A percentile compares a stretch with the other conserved stretches of the same genome.
Evolutionary conservation across 768 basidiomycete genomes (phyloP).

Genomic region (Tylopilus subfusipes): DNA sequence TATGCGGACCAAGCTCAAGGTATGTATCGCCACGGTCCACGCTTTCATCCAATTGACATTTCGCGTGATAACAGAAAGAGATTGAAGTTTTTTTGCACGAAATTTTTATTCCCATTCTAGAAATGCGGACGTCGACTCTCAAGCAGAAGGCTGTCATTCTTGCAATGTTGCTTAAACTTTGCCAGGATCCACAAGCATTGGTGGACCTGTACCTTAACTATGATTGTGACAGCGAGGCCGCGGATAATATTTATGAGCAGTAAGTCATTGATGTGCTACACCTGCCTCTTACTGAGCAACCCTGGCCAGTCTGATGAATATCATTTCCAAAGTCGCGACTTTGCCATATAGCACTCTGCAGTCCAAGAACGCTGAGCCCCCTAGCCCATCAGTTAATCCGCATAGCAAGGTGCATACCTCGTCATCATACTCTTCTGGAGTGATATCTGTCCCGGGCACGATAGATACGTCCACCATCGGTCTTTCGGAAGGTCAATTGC

Average conservation of each 20-base stretch:
- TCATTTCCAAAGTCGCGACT: constrained; percentile 88
- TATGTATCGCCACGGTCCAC: constrained; percentile 24
- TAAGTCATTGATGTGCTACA: constrained; percentile 34
- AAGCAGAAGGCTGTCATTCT: constrained; percentile 94
- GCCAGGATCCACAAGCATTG: constrained; percentile 94
- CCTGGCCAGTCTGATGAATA: constrained; percentile 77
- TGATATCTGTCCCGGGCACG: constrained; percentile 60
- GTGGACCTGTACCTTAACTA: constrained; percentile 99
- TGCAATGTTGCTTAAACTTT: constrained; percentile 81
- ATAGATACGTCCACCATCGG: constrained; percentile 67
- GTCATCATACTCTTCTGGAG: constrained; percentile 56
- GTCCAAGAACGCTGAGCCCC: constrained; percentile 52
- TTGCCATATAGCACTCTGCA: constrained; percentile 45
- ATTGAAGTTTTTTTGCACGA: constrained; percentile 98
- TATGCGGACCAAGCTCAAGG: constrained; percentile 95
- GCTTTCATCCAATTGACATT: constrained; percentile 7
- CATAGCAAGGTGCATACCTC: constrained; percentile 34
- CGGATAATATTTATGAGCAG: constrained; percentile 97
- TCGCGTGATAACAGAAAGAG: constrained; percentile 70
- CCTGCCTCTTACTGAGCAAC: constrained; percentile 5
- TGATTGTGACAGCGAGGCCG: constrained; percentile 93
- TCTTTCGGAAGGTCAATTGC: constrained; percentile 78
- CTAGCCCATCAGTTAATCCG: constrained; percentile 58
- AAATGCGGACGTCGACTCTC: constrained; percentile 94
- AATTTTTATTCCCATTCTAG: constrained; percentile 96